These are phyloP conservation scores for Trypanosoma scelopori DNA, from an alignment of 208 protist genomes.

Conservation along the genomic window DNA sequence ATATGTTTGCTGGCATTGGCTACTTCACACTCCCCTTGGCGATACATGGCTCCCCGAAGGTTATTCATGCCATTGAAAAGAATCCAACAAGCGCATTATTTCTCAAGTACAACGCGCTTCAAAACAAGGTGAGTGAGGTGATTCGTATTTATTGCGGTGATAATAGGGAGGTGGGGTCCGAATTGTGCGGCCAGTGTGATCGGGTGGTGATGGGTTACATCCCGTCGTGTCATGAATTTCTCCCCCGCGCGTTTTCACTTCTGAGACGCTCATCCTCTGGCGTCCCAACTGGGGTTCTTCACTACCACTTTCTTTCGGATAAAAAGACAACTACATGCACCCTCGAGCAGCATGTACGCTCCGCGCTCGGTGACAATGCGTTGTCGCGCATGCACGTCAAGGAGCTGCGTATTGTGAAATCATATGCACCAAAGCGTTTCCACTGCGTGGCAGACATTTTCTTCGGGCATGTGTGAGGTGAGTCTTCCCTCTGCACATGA, in stretches of 20 bases:
- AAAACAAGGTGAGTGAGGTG: constrained; percentile 76
- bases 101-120: constrained; percentile 71
- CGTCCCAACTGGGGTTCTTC: constrained; percentile 49
- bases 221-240: constrained; percentile 72
- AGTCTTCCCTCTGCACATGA: not conserved
- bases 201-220: constrained; percentile 93
- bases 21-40: constrained; percentile 91
- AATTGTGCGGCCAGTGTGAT: constrained; percentile 76
- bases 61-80: constrained; percentile 88
- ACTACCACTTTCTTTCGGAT: constrained; percentile 90
- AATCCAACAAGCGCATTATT: constrained; percentile 80
- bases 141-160: constrained; percentile 78
- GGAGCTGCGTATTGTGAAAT: constrained; percentile 84
- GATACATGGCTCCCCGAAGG: constrained; percentile 52
- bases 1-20: constrained; percentile 93
- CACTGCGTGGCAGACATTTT: constrained; percentile 83
- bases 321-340: constrained; percentile 35
- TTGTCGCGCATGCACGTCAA: constrained; percentile 15
- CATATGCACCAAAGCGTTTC: constrained; percentile 83
- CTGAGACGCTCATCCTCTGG: constrained; percentile 35
- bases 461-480: constrained; percentile 27
- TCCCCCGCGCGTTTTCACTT: constrained; percentile 78
- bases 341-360: constrained; percentile 39
- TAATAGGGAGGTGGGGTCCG: constrained; percentile 70
- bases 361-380: constrained; percentile 52